These are phyloP conservation scores for Amanita rubescens DNA, from an alignment of 768 basidiomycete genomes.

Conservation along the genomic window DNA sequence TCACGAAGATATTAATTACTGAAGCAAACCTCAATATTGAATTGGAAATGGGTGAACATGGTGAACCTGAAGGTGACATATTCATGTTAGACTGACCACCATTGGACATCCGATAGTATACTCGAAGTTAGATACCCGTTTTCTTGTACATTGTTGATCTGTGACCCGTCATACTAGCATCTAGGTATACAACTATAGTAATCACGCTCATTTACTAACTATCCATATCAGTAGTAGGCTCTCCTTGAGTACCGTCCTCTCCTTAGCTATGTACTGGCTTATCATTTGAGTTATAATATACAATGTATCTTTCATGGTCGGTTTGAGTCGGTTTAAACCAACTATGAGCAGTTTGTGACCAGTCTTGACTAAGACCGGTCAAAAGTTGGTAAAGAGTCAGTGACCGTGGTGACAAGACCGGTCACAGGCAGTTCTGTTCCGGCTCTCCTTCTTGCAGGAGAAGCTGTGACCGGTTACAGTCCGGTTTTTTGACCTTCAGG, in stretches of 20 bases:
- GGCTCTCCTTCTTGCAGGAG: neutral
- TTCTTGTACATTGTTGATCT: too few relatives aligned
- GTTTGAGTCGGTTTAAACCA: neutral
- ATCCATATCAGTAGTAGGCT: too few relatives aligned
- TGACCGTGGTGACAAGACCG: neutral
- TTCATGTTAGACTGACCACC: neutral
- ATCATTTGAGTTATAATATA: neutral
- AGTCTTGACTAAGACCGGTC: neutral
- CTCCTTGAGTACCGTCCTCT: neutral
- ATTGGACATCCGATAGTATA: too few relatives aligned
- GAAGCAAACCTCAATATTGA: neutral
- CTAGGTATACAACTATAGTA: too few relatives aligned
- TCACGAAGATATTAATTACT: neutral
- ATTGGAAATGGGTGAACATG: neutral
- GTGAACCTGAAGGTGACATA: neutral
- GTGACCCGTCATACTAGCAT: too few relatives aligned
- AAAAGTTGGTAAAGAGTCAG: neutral
- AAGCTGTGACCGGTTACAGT: neutral
- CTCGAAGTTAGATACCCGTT: too few relatives aligned
- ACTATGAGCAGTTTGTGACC: neutral
- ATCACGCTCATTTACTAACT: too few relatives aligned
- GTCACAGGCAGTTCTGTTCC: neutral
- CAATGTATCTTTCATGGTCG: neutral
- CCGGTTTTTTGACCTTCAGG: neutral
- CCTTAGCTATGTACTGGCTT: neutral